phyloP scores from a whole-genome alignment of 2,329 filamentous ascomycete species.

The Phaeomoniella chlamydospora region DNA sequence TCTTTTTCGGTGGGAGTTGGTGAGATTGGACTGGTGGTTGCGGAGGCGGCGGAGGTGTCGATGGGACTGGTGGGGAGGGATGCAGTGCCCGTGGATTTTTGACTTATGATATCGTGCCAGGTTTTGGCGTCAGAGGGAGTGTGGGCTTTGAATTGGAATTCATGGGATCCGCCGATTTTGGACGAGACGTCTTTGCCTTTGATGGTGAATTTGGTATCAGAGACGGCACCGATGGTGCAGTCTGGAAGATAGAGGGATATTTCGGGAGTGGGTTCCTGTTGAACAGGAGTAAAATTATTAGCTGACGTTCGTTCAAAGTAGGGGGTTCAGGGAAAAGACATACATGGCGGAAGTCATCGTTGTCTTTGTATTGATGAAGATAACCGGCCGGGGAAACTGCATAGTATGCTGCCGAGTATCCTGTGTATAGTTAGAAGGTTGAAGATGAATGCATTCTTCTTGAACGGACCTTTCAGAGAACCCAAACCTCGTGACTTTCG shows the following conservation, averaged over 20 bases:
- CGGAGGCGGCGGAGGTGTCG: neutral
- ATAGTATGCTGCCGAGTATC: constrained; percentile 72
- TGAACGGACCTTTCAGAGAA: constrained; percentile 34
- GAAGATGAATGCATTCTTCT: too few species aligned
- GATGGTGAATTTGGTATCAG: constrained; percentile 76
- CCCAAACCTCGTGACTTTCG: constrained; percentile 82
- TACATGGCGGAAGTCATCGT: constrained; percentile 48
- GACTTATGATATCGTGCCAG: constrained; percentile 62
- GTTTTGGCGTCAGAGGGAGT: constrained; percentile 65
- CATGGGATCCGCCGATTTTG: constrained; percentile 65
- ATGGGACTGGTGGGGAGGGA: constrained; percentile 9
- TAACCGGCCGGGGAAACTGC: constrained; percentile 79
- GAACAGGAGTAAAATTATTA: neutral
- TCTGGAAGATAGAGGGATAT: constrained; percentile 86
- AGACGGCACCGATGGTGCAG: constrained; percentile 58
- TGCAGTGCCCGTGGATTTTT: constrained; percentile 5
- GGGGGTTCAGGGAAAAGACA: constrained; percentile 17
- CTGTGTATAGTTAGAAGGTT: too few species aligned
- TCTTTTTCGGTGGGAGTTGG: too few species aligned
- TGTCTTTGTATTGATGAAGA: constrained; percentile 92
- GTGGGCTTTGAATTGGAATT: constrained; percentile 79
- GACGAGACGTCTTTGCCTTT: constrained; percentile 87
- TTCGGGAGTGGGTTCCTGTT: constrained; percentile 63
- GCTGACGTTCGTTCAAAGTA: neutral
- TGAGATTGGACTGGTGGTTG: too few species aligned